Percentiles rank a stretch among this genome's conserved stretches.
These are phyloP conservation scores for Wickerhamiella shivajii DNA, from an alignment of 805 yeast species.

Conservation along the genomic window DNA sequence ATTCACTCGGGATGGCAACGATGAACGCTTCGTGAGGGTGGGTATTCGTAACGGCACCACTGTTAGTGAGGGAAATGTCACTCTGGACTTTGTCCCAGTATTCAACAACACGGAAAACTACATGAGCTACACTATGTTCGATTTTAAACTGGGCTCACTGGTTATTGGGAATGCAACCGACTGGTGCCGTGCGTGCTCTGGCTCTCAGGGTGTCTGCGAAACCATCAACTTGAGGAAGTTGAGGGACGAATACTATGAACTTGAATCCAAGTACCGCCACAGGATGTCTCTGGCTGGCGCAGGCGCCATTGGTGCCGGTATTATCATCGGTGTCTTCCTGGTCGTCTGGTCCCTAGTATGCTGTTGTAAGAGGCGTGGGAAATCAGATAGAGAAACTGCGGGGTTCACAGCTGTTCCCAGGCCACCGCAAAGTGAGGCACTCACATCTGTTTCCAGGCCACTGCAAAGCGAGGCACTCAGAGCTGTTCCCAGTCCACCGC, in stretches of 20 bases:
- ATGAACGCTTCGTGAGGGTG: slow-evolving; percentile 29
- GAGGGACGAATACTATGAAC: too few relatives aligned
- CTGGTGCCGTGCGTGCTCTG: slow-evolving; percentile 31
- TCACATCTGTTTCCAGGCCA: too few relatives aligned
- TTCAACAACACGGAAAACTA: slow-evolving; percentile 25
- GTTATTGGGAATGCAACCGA: slow-evolving; percentile 20
- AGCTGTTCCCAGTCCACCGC: too few relatives aligned
- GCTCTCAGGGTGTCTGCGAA: background rate
- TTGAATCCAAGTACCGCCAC: background rate
- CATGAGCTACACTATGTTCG: slow-evolving; percentile 29
- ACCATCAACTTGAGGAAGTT: background rate
- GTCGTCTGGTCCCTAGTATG: too few relatives aligned
- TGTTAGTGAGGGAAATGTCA: slow-evolving; percentile 20
- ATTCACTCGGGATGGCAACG: slow-evolving; percentile 13
- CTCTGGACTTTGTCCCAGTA: slow-evolving; percentile 27
- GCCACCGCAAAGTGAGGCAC: too few relatives aligned
- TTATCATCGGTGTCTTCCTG: slow-evolving; percentile 29
- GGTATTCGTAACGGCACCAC: slow-evolving; percentile 34
- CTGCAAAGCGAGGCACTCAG: too few relatives aligned
- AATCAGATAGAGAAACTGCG: too few relatives aligned
- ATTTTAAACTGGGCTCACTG: slow-evolving; percentile 17
- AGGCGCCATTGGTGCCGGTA: slow-evolving; percentile 40
- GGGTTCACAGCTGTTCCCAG: too few relatives aligned
- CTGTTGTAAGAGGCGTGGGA: too few relatives aligned
- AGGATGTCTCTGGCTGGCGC: slow-evolving; percentile 28